Evolutionary conservation across 2,329 filamentous ascomycete genomes (phyloP).

Genomic region (Dactylellina drechsleri): DNA sequence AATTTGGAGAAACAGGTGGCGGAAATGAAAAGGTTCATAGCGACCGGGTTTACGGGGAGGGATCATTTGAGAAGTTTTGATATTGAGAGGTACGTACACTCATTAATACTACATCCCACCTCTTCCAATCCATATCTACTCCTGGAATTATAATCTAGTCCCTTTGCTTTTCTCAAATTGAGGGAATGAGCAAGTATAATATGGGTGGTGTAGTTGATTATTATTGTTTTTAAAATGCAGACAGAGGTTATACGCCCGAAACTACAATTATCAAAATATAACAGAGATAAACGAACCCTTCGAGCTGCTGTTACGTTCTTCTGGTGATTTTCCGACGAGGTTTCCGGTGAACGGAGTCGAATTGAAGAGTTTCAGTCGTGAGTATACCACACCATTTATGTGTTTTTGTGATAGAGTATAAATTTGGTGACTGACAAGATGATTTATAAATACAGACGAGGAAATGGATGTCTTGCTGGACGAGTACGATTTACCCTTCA

Average conservation of each 20-base stretch:
- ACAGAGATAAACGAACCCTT: constrained; percentile 57
- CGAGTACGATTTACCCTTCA: constrained; percentile 57
- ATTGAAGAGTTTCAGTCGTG: constrained; percentile 56
- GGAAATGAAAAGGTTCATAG: constrained; percentile 57
- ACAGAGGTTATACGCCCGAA: constrained; percentile 55
- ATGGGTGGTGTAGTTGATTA: background rate
- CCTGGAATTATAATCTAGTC: too few relatives aligned
- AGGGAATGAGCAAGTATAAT: background rate
- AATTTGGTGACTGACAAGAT: background rate
- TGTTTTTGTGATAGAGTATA: too few relatives aligned
- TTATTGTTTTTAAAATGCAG: constrained; percentile 21
- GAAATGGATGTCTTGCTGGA: constrained; percentile 56
- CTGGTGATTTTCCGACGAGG: constrained; percentile 52
- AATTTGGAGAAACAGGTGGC: constrained; percentile 55
- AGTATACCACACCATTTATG: constrained; percentile 16
- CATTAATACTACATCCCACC: background rate
- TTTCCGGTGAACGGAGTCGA: constrained; percentile 55
- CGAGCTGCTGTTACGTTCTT: constrained; percentile 50
- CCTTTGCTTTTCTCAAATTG: background rate
- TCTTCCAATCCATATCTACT: too few relatives aligned
- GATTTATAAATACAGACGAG: constrained; percentile 51
- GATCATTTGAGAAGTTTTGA: constrained; percentile 40
- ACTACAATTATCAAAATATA: constrained; percentile 56
- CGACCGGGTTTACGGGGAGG: constrained; percentile 53
- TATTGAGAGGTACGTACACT: constrained; percentile 31